Evolutionary conservation across 345 rosid species (phyloP), one percentile per base, ranked within the genome.

Genomic region (Lumnitzera racemosa): DNA sequence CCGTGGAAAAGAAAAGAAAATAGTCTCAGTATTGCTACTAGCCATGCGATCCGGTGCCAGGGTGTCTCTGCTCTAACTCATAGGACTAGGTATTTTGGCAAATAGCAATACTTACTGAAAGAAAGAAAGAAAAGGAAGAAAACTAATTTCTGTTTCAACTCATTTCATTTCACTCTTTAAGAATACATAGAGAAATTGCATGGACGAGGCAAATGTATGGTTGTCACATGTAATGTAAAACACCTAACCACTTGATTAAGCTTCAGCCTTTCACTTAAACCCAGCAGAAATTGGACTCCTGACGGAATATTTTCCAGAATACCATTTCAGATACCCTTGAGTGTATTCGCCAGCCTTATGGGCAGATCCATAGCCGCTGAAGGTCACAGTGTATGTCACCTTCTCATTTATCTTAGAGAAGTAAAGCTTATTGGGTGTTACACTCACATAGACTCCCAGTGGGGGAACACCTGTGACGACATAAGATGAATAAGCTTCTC

Each of bases 271-370:
- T 74, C 56, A 74, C 55, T 50, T 20, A 51, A 76, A 74, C 50
- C 25, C 51, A 12, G 56, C 68, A 25, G 81, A 67, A n/a, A 81
- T 72, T 24, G 79, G 83, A 55, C 83, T 84, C 59, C 75, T 66
- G 36, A 77, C 83, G 15, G 36, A 58, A 54, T 68, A 56, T 25
- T 57, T 75, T 20, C 70, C 55, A 4, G 77, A 77, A n/a, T 54
- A 60, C 84, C 78, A 84, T 58, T 47, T 61, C 51, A 81, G 65
- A 51, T 58, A 68, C 14, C 87, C 76, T 24, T 76, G 80, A 50
- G 67, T 56, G 50, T 61, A 67, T 53, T 60, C 62, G 11, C 70
- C 55, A 8, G 61, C 15, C 31, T 54, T 36, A 56, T 48, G 0
- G 13, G 64, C 50, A 8, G 49, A 57, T 5, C 57, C 58, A 23